Base-by-base conservation (phyloP, 139 green algal genomes). In the Micractinium conductrix region DNA sequence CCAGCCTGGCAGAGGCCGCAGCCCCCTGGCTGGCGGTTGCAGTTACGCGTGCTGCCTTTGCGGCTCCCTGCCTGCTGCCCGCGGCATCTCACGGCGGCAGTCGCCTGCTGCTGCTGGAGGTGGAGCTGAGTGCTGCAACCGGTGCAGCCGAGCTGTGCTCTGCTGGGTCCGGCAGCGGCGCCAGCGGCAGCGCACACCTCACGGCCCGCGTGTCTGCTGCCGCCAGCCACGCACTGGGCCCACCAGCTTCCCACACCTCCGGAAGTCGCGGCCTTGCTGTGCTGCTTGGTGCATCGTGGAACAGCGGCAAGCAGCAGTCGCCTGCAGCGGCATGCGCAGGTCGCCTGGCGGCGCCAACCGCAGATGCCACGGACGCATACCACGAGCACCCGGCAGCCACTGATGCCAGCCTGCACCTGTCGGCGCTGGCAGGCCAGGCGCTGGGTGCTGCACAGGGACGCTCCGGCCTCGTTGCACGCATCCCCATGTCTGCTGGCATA, bases 341-440 rank as follows among this genome's bases (percentile, higher is more conserved):
- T 2, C 17, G 28, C 44, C 74, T 45, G 74, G 17, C 22, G 37
- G 43, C 45, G 6, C 58, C 55, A 40, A 9, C 19, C 5, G 58
- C 33, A 21, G 76, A 82, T 22, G 40, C 55, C 9, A 37, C 48
- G 2, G 70, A 55, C 21, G 86, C 75, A 30, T 83, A 83, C 42
- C 44, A 75, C 42, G 43, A 74, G 62, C 78, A 83, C 78, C 78
- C 78, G 8, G 78, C 78, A 6, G 4, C 43, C 0, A 60, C 62
- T 5, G 78, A 83, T 35, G 78, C 78, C 42, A 50, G 33, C 43
- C 78, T 83, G 78, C 78, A 83, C 43, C 65, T 83, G 0, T 75
- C 62, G 2, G 50, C 62, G 16, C 19, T 83, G 7, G 44, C 65
- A n/a, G 65, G 78, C 62, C 63, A 44, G 55, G 21, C 58, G 53